phyloP scores from a whole-genome alignment of 306 rosid species.

The Acacia acuminata region DNA sequence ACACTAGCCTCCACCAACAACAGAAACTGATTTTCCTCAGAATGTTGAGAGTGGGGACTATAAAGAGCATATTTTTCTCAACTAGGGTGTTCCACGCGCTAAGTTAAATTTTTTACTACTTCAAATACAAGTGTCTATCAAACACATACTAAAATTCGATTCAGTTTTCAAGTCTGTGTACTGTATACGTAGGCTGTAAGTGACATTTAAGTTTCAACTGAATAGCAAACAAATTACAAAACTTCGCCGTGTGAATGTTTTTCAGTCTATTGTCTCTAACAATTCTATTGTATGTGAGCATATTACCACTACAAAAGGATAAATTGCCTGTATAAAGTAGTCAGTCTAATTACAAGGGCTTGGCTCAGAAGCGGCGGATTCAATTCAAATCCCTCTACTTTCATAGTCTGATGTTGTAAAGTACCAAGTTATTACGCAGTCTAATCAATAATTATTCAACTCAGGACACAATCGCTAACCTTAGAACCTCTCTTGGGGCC shows the following conservation, averaged over 20 bases:
- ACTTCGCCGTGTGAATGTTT: not conserved
- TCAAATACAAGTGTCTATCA: not conserved
- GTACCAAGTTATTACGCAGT: not conserved
- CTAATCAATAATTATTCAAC: not conserved
- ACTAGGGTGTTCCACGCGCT: not conserved
- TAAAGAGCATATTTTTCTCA: not conserved
- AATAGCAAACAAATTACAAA: not conserved
- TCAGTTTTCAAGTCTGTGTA: not conserved
- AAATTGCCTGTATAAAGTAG: not conserved
- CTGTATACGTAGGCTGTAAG: not conserved
- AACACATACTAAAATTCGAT: not conserved
- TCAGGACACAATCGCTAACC: conserved; percentile 33
- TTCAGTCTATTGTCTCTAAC: not conserved
- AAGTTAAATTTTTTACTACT: not conserved
- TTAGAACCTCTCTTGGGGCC: conserved; percentile 86
- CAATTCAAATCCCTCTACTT: not conserved
- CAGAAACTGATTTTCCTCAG: not conserved
- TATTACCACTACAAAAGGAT: not conserved
- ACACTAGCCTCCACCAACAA: not conserved
- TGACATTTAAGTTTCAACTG: not conserved
- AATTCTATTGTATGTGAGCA: not conserved
- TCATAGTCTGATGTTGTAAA: not conserved
- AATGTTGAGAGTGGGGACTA: not conserved
- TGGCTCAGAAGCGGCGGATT: not conserved
- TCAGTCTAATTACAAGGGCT: not conserved